Base-by-base conservation (phyloP, 2,329 filamentous ascomycete species). In the Neoscytalidium dimidiatum region DNA sequence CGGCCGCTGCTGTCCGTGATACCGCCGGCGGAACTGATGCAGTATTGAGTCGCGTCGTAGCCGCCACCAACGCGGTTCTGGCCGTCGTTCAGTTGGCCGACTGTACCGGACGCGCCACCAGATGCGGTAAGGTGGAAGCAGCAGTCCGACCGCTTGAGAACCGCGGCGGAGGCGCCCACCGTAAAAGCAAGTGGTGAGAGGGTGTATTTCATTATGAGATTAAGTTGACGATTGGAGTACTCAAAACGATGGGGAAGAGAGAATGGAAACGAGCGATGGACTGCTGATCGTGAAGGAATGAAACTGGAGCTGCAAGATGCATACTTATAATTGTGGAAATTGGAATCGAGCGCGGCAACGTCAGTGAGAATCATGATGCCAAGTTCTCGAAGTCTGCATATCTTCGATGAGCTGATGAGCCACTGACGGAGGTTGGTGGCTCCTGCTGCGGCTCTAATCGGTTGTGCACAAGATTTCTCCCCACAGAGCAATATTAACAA, bases 61-160 rank as follows among this genome's bases (percentile, higher is more conserved):
- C 77, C 78, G 46, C 84, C 83, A 41, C 85, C 84, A 49, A 88
- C 81, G 56, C 86, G 82, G 70, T 83, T 84, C 77, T 90, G 88
- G 8, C 89, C 88, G 73, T 89, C 86, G 61, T 67, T 70, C 41
- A 90, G 80, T 72, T 90, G 84, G 11, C 86, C 87, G 46, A 90
- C 77, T 3, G 78, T 73, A n/a, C 87, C 86, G 31, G 80, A 79
- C 19, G 78, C 74, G 64, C 77, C 79, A 19, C 84, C 84, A 41
- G 78, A 78, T 38, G 84, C 82, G 4, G 77, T 80, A 38, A 89
- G 71, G 66, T 81, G 77, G 74, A 89, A 88, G 67, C 81, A 82
- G 71, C 85, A 67, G 44, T 67, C 48, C 3, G 63, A 23, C 3
- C 63, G 65, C 35, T 64, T 65, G 23, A 67, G 29, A 29, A 68